Evolutionary conservation across 2,329 filamentous ascomycete species (phyloP).

Genomic region (Colletotrichum somersetense): DNA sequence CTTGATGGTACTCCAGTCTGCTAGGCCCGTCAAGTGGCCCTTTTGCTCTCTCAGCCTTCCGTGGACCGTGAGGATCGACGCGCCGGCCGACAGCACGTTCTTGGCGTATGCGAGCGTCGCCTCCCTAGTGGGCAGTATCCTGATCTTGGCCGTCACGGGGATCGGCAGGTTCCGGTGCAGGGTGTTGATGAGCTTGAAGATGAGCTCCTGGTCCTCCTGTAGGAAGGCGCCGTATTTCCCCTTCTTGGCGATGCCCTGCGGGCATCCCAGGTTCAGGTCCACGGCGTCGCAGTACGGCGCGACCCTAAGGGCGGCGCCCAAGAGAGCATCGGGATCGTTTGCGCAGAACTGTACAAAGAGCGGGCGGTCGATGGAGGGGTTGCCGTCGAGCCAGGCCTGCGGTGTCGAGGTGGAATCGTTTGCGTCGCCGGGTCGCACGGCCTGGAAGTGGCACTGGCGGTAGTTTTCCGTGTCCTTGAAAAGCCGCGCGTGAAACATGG

Average conservation of each 20-base stretch:
- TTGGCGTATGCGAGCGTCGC: constrained; percentile 89
- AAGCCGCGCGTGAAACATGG: constrained; percentile 95
- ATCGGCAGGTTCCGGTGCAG: constrained; percentile 82
- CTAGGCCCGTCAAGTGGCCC: constrained; percentile 92
- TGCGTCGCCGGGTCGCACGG: constrained; percentile 56
- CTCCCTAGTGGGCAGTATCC: constrained; percentile 88
- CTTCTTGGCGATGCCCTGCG: constrained; percentile 91
- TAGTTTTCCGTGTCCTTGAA: constrained; percentile 84
- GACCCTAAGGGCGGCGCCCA: constrained; percentile 82
- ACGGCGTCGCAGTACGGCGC: constrained; percentile 94
- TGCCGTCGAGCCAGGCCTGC: constrained; percentile 82
- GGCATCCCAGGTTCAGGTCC: constrained; percentile 95
- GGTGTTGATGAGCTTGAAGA: constrained; percentile 85
- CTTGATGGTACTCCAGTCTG: constrained; percentile 89
- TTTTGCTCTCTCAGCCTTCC: constrained; percentile 92
- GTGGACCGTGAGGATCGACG: constrained; percentile 94
- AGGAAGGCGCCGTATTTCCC: constrained; percentile 95
- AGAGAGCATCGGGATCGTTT: constrained; percentile 83
- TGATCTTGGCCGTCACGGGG: constrained; percentile 94
- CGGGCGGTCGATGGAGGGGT: constrained; percentile 85
- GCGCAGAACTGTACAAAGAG: constrained; percentile 98
- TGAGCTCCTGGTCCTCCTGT: constrained; percentile 90
- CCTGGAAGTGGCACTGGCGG: constrained; percentile 84
- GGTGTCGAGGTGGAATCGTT: constrained; percentile 38
- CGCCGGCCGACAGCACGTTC: constrained; percentile 87